Evolutionary conservation across 1,139 yeast genomes (phyloP).

Genomic region (Magnusiomyces sp.): DNA sequence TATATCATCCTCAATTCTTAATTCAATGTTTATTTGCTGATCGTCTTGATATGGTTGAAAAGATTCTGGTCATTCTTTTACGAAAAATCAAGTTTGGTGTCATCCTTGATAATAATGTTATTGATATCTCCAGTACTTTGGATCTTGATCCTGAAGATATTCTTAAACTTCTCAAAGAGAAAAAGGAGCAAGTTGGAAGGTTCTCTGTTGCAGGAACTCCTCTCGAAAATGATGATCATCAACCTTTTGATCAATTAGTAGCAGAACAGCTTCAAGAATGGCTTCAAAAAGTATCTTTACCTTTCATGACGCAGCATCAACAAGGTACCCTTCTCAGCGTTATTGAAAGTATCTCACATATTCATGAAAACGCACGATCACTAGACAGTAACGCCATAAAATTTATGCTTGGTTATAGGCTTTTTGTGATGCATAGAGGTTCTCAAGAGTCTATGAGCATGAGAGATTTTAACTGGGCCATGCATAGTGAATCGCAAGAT

Average conservation of each 20-base stretch:
- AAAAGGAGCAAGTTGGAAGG: neutral
- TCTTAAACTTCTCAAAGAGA: conserved; percentile 6
- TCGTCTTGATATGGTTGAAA: conserved; percentile 48
- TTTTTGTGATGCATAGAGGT: conserved; percentile 50
- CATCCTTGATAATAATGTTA: conserved; percentile 24
- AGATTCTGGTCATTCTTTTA: conserved; percentile 46
- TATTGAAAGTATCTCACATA: conserved; percentile 51
- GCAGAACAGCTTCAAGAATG: conserved; percentile 49
- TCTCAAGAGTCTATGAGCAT: conserved; percentile 48
- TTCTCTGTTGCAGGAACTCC: no score
- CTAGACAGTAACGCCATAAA: conserved; percentile 68
- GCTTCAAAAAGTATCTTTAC: conserved; percentile 57
- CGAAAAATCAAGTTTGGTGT: conserved; percentile 46
- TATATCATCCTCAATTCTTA: conserved; percentile 85
- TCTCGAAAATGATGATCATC: conserved; percentile 32
- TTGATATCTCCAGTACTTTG: conserved; percentile 23
- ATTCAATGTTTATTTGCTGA: conserved; percentile 69
- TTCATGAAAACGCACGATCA: conserved; percentile 41
- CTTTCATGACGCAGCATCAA: conserved; percentile 82
- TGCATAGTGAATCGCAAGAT: conserved; percentile 74
- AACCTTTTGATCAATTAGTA: conserved; percentile 38
- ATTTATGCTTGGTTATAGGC: conserved; percentile 62
- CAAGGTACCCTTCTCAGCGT: conserved; percentile 74
- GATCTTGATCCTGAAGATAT: conserved; percentile 17
- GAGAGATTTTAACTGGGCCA: conserved; percentile 84